Evolutionary conservation across 2,329 filamentous ascomycete species (phyloP), one percentile per base, ranked within the genome.

Genomic region (Cytospora chrysosperma): DNA sequence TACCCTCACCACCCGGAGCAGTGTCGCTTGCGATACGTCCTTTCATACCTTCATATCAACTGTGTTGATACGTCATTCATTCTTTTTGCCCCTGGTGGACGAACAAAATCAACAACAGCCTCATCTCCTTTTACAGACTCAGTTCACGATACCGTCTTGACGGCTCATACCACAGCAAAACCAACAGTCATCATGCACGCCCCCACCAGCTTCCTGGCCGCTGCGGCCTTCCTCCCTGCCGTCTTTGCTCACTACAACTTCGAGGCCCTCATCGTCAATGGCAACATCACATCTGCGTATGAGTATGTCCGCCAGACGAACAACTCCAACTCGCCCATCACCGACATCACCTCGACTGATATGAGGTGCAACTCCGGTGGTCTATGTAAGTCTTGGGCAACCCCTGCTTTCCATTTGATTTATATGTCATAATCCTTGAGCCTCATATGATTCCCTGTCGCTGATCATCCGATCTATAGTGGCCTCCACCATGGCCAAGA

Each of bases 351-450:
- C 49, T 76, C 75, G 32, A 69, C 69, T 37, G 69, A 75, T 68
- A 74, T 79, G 63, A 66, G 76, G 54, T 79, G 76, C 71, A 78
- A 79, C 68, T 69, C 71, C 4, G 76, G 63, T 24, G 63, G 63
- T 47, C 21, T 59, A 17, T 37, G 58, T 60, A 54, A 53, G 58
- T 37, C 19, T 21, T 8, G 54, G 17, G 28, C 28, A 10, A 12
- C n/a, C 43, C 43, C 34, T 10, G 3, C 15, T 13, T 24, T 27
- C n/a, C n/a, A n/a, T n/a, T n/a, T n/a, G n/a, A n/a, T n/a, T n/a
- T n/a, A n/a, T n/a, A n/a, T n/a, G n/a, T n/a, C n/a, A 12, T 37
- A 3, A 52, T 19, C 17, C 26, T 5, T 2, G 26, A 28, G 28
- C 2, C n/a, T 8, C n/a, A 17, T n/a, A 30, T 17, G n/a, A 9